Percentiles rank a stretch among this genome's conserved stretches.
Evolutionary conservation across 306 rosid species (phyloP).

Genomic region (Vachellia pachyceras): DNA sequence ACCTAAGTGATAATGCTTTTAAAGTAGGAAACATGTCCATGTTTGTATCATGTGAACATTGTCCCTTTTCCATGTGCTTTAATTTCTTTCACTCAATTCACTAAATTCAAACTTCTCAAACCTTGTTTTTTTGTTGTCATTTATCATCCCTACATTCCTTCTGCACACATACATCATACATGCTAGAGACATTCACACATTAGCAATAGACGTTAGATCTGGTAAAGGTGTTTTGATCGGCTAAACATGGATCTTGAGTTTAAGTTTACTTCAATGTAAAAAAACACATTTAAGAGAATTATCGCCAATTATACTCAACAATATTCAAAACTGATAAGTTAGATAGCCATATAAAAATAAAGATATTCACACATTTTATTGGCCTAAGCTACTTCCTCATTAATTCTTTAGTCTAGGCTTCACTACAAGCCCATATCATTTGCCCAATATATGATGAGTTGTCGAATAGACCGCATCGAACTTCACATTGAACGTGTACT

Average conservation of each 20-base stretch:
- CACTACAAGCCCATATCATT: background rate
- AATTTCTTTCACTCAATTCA: constrained; percentile 20
- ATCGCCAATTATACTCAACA: too few species aligned
- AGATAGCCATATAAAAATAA: background rate
- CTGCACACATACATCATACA: background rate
- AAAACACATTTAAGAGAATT: too few species aligned
- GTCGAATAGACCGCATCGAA: background rate
- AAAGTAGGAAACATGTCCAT: constrained; percentile 58
- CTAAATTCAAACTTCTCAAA: background rate
- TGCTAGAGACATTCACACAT: background rate
- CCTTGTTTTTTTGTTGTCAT: background rate
- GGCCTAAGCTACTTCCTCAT: background rate
- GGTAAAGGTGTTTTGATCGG: too few species aligned
- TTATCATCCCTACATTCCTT: background rate
- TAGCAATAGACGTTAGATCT: background rate
- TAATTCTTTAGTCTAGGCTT: background rate
- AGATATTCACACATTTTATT: background rate
- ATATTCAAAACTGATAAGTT: background rate
- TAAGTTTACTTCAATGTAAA: too few species aligned
- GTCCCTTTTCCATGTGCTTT: constrained; percentile 64
- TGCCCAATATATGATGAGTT: background rate
- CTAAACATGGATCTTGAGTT: too few species aligned
- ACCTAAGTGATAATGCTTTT: constrained; percentile 38
- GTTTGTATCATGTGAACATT: constrained; percentile 62
- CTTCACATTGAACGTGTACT: background rate